Conservation (phyloP, 306 rosid species). For the Casuarina glauca region DNA sequence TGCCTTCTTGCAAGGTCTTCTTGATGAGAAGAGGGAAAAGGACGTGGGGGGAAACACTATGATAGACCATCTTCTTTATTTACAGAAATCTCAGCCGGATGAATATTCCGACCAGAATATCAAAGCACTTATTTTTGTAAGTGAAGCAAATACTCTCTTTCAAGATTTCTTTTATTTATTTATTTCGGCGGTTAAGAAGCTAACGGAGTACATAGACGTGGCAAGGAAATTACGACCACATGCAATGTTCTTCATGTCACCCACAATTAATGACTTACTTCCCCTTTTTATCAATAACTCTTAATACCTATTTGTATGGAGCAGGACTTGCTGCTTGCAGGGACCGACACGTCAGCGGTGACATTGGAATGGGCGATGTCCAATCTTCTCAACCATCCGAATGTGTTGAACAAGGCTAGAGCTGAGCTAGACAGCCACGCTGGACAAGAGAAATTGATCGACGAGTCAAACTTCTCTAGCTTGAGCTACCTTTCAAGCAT, state of each 20-base stretch:
- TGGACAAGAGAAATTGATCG: constrained; percentile 25
- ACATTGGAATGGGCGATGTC: constrained; percentile 19
- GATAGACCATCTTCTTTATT: constrained; percentile 15
- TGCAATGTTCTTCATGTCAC: too few relatives aligned
- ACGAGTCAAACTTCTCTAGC: constrained; percentile 31
- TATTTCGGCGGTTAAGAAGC: too few relatives aligned
- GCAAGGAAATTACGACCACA: too few relatives aligned
- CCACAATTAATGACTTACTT: too few relatives aligned
- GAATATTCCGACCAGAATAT: constrained; percentile 20
- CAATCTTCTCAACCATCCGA: constrained; percentile 35
- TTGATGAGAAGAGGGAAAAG: constrained; percentile 9
- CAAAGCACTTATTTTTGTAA: constrained; percentile 26
- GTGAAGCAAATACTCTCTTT: not conserved
- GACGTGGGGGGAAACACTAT: not conserved
- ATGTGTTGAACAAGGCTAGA: constrained; percentile 26
- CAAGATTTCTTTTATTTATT: too few relatives aligned
- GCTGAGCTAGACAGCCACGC: constrained; percentile 19
- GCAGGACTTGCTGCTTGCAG: not conserved
- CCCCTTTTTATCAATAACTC: too few relatives aligned
- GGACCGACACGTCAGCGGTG: not conserved
- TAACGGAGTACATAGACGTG: too few relatives aligned
- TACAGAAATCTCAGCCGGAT: constrained; percentile 27
- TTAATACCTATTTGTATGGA: not conserved
- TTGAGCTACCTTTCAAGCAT: constrained; percentile 35
- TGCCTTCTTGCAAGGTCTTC: constrained; percentile 16